These are phyloP conservation scores for Kalanchoe fedtschenkoi DNA, from an alignment of 164 flowering plant genomes.

Conservation along the genomic window DNA sequence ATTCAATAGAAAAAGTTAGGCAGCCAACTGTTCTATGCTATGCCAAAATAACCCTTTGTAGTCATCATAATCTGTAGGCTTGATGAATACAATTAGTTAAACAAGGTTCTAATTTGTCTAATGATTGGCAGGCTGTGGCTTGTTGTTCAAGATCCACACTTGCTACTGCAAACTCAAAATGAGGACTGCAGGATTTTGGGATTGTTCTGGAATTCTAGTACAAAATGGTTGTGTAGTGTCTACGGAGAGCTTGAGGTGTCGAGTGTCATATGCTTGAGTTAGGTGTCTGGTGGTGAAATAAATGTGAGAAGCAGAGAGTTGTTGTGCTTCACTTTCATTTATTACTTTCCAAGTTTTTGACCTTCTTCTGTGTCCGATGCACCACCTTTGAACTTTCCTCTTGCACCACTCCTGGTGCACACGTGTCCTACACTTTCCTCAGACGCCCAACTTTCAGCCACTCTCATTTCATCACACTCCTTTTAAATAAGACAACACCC, in stretches of 20 bases:
- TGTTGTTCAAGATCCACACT: background rate
- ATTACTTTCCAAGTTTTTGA: background rate
- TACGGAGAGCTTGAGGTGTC: background rate
- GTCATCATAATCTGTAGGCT: background rate
- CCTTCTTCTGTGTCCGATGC: background rate
- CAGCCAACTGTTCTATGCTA: too few relatives aligned
- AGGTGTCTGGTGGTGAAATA: slow-evolving; percentile 7
- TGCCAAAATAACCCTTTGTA: background rate
- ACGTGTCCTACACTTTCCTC: background rate
- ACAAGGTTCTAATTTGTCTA: too few relatives aligned
- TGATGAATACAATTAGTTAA: background rate
- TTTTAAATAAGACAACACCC: background rate
- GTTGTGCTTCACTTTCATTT: background rate
- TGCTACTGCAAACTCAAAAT: background rate
- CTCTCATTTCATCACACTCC: background rate
- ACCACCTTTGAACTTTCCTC: background rate
- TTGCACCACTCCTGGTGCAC: background rate
- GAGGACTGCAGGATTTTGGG: background rate
- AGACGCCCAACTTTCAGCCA: background rate
- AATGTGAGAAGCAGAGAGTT: background rate
- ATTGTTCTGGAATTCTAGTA: background rate
- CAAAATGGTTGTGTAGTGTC: background rate
- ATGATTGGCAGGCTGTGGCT: background rate
- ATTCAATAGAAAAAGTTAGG: too few relatives aligned
- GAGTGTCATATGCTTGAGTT: background rate